phyloP scores from a whole-genome alignment of 306 rosid genomes.

The Vachellia collinsii region DNA sequence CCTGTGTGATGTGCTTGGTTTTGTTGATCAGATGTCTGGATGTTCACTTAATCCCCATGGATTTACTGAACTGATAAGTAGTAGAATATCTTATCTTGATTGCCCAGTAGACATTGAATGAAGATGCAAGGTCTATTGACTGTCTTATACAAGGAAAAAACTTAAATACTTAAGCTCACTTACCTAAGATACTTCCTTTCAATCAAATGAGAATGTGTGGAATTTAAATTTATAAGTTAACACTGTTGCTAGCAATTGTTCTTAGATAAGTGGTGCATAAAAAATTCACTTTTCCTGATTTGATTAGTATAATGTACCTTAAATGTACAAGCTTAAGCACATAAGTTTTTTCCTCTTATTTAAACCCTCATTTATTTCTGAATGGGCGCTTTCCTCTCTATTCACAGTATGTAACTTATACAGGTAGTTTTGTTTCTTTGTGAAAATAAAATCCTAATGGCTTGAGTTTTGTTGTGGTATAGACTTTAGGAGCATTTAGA shows the following conservation, averaged over 20 bases:
- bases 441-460: not conserved
- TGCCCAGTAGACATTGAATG: conserved; percentile 3
- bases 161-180: not conserved
- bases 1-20: not conserved
- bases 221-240: not conserved
- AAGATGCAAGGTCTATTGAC: not conserved
- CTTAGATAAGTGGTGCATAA: not conserved
- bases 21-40: not conserved
- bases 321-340: not conserved
- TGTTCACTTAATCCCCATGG: conserved; percentile 5
- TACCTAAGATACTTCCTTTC: not conserved
- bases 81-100: not conserved
- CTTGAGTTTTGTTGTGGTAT: not conserved
- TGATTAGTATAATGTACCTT: not conserved
- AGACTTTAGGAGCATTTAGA: not conserved
- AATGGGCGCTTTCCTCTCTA: not conserved
- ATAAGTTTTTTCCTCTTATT: not conserved
- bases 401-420: not conserved
- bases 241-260: not conserved
- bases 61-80: conserved; percentile 19
- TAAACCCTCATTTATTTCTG: not conserved
- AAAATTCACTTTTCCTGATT: not conserved
- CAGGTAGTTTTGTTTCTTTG: not conserved
- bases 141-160: not conserved
- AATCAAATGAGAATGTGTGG: not conserved